Evolutionary conservation across 2,329 filamentous ascomycete genomes (phyloP).

Genomic region (Fusarium devonianum): DNA sequence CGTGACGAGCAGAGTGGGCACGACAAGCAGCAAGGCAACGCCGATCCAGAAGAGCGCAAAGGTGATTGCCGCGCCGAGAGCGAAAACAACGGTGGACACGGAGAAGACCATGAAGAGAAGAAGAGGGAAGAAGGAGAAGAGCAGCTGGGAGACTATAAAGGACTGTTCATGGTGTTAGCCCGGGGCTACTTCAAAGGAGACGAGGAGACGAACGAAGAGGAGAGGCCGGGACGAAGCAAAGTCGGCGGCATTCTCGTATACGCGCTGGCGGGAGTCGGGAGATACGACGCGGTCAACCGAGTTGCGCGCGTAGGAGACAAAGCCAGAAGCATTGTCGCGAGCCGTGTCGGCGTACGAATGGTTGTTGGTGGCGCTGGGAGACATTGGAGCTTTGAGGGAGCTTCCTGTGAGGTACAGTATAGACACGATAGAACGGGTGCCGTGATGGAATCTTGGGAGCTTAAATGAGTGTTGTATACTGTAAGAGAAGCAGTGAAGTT

Average conservation of each 20-base stretch:
- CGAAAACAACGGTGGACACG: slow-evolving; percentile 67
- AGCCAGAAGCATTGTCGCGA: slow-evolving; percentile 46
- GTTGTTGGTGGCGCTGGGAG: slow-evolving; percentile 16
- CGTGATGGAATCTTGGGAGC: too few relatives aligned
- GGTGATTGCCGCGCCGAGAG: slow-evolving; percentile 66
- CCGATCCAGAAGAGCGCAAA: slow-evolving; percentile 74
- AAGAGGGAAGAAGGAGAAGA: slow-evolving; percentile 72
- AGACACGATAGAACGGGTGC: too few relatives aligned
- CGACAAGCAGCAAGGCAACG: slow-evolving; percentile 70
- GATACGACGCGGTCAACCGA: slow-evolving; percentile 62
- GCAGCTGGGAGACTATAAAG: slow-evolving; percentile 70
- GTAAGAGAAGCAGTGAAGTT: too few relatives aligned
- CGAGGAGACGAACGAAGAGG: slow-evolving; percentile 65
- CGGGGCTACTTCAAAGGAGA: neutral
- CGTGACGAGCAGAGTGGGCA: slow-evolving; percentile 73
- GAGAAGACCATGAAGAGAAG: slow-evolving; percentile 73
- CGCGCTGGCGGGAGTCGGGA: slow-evolving; percentile 65
- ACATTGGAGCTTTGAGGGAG: slow-evolving; percentile 20
- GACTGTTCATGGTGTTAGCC: slow-evolving; percentile 54
- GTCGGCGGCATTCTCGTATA: slow-evolving; percentile 58
- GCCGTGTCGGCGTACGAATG: slow-evolving; percentile 38
- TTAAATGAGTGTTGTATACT: too few relatives aligned
- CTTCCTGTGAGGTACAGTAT: too few relatives aligned
- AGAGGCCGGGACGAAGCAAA: slow-evolving; percentile 72
- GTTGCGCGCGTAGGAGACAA: slow-evolving; percentile 52